Evolutionary conservation across 2,329 filamentous ascomycete species (phyloP), one percentile per base, ranked within the genome.

Genomic region (Orbilia ellipsospora): DNA sequence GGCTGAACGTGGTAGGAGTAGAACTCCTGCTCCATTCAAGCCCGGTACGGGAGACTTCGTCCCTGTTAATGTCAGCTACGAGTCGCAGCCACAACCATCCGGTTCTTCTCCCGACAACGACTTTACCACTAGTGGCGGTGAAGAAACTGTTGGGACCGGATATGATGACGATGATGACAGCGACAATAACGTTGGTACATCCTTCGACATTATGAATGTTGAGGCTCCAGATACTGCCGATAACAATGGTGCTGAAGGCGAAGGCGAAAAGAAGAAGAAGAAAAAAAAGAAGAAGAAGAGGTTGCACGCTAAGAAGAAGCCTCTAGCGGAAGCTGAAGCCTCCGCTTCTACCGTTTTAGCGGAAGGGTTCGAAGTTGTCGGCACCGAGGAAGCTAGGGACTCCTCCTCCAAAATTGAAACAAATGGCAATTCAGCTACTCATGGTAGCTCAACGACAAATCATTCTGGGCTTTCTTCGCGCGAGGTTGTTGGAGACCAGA

Each of bases 1-100:
- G 54, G 64, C 72, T 40, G 72, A 75, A 65, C 72, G 73, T 61
- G 73, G 73, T 56, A 77, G 73, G 61, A 77, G 73, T 77, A 77
- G 73, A 67, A 56, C 57, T 63, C 73, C 73, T 51, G 73, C 73
- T 26, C 73, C 73, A 28, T 72, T 70, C 60, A 70, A 67, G 61
- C 60, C 73, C 18, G 73, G 73, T 8, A 72, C 73, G 55, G 73
- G 72, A 57, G 72, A 69, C 13, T 75, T 69, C 48, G 72, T 75
- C 31, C 59, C 64, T 68, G 64, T 68, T 75, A 75, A 75, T 69
- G 40, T 75, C 64, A 68, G 64, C 28, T 69, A 69, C 40, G 64
- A 31, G 45, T 75, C 72, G 55, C 72, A 52, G 51, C 59, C 59
- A 57, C 62, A 63, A 45, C 59, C 31, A 51, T 75, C 72, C 26